phyloP scores from a whole-genome alignment of 1,284 basidiomycete species.

The Athelia psychrophila region DNA sequence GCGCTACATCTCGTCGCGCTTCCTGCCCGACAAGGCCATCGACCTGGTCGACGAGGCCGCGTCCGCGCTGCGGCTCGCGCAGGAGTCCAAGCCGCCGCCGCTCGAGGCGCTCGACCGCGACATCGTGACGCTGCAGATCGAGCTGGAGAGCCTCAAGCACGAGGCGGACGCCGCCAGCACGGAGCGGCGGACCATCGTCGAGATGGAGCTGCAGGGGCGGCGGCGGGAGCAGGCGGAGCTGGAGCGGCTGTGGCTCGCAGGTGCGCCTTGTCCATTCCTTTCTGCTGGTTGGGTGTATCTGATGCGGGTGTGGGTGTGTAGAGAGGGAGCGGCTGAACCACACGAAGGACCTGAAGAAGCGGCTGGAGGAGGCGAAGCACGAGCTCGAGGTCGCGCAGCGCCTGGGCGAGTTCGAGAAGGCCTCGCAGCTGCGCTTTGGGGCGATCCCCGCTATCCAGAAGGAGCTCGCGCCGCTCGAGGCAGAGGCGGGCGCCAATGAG shows the following conservation, averaged over 20 bases:
- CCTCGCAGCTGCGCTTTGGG: conserved; percentile 79
- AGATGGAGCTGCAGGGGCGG: conserved; percentile 58
- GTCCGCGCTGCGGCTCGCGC: conserved; percentile 83
- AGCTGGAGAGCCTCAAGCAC: conserved; percentile 86
- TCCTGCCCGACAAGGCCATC: conserved; percentile 88
- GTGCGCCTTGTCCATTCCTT: conserved; percentile 29
- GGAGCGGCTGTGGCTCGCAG: conserved; percentile 71
- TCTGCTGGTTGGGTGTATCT: not conserved
- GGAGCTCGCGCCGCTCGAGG: conserved; percentile 55
- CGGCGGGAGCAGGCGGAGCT: conserved; percentile 62
- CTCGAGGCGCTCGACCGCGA: conserved; percentile 83
- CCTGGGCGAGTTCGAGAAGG: conserved; percentile 79
- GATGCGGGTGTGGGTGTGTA: conserved; percentile 16
- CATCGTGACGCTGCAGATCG: conserved; percentile 87
- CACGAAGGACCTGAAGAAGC: conserved; percentile 77
- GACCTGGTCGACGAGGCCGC: conserved; percentile 91
- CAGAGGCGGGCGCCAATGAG: conserved; percentile 44
- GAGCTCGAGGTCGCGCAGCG: conserved; percentile 88
- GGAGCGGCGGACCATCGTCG: conserved; percentile 68
- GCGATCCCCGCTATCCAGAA: conserved; percentile 81
- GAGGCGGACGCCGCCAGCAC: conserved; percentile 83
- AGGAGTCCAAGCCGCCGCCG: conserved; percentile 88
- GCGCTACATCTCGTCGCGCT: conserved; percentile 84
- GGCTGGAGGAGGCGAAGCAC: conserved; percentile 82
- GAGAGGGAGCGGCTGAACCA: conserved; percentile 77